Conservation (phyloP, 345 rosid species). For the Eucalyptus pumila region DNA sequence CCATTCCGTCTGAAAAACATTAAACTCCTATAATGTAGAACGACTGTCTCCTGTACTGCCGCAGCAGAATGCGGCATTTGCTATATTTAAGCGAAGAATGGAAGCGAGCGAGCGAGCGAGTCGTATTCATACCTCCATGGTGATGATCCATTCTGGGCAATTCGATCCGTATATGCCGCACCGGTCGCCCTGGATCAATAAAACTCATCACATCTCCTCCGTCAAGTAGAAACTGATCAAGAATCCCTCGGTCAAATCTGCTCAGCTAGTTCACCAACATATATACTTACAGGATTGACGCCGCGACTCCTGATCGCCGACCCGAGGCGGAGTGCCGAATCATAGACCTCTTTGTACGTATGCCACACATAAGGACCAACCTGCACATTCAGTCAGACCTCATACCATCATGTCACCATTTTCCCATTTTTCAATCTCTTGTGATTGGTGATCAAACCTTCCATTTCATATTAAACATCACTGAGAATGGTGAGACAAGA, state of each 20-base stretch:
- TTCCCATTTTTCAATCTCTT: background rate
- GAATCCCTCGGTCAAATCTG: background rate
- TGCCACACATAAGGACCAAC: conserved; percentile 75
- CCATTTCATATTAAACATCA: background rate
- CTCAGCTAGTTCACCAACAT: background rate
- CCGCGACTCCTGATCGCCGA: conserved; percentile 62
- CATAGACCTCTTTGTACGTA: conserved; percentile 66
- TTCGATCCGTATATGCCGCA: conserved; percentile 93
- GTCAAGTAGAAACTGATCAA: background rate
- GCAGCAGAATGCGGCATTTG: background rate
- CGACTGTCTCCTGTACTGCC: background rate
- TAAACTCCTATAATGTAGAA: background rate
- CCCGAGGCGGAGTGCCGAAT: conserved; percentile 48
- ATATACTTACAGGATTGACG: conserved; percentile 51
- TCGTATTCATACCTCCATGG: conserved; percentile 56
- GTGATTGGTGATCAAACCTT: background rate
- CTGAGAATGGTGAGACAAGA: background rate
- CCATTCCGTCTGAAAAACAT: background rate
- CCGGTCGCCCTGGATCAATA: conserved; percentile 51
- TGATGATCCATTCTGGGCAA: conserved; percentile 76
- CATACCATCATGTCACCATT: background rate
- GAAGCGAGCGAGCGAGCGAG: background rate
- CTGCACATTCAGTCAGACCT: conserved; percentile 7
- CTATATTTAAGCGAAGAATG: background rate
- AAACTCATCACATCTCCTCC: background rate